These are phyloP conservation scores for Nymphaea colorata DNA, from an alignment of 164 flowering plant genomes.

Conservation along the genomic window DNA sequence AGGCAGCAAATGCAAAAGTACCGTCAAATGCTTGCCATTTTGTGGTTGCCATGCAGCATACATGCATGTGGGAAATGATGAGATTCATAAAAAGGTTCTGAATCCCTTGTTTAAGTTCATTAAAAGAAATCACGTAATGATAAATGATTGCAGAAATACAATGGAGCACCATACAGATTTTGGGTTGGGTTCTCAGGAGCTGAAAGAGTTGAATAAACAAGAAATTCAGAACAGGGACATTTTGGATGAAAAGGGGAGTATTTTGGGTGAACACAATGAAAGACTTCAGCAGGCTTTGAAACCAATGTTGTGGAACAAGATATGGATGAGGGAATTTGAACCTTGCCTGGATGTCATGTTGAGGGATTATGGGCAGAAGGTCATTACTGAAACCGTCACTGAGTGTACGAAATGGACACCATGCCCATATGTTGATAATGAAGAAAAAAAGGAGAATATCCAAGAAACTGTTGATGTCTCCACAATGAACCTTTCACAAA, in stretches of 20 bases:
- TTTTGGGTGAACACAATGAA: slow-evolving; percentile 14
- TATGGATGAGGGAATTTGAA: slow-evolving; percentile 17
- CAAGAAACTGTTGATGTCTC: slow-evolving; percentile 6
- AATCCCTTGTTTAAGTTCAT: neutral
- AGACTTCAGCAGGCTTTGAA: slow-evolving; percentile 31
- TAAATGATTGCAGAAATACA: slow-evolving; percentile 6
- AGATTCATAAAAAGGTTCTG: neutral
- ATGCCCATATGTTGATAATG: slow-evolving; percentile 1
- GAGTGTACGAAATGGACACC: slow-evolving; percentile 1
- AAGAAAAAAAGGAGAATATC: slow-evolving; percentile 5
- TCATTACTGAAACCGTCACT: slow-evolving; percentile 9
- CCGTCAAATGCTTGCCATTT: neutral
- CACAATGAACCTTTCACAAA: slow-evolving; percentile 15
- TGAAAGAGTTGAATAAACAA: slow-evolving; percentile 10
- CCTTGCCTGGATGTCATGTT: slow-evolving; percentile 11
- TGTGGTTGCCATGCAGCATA: neutral
- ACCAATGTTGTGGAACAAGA: slow-evolving; percentile 19
- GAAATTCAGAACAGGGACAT: slow-evolving; percentile 6
- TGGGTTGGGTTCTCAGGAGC: slow-evolving; percentile 9
- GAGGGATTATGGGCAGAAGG: slow-evolving; percentile 4
- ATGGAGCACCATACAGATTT: slow-evolving; percentile 11
- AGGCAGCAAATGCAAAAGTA: neutral
- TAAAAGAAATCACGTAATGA: neutral
- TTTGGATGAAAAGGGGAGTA: slow-evolving; percentile 16
- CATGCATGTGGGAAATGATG: neutral